Conservation (phyloP, 129 eudicot genomes). For the Heracleum sosnowskyi region DNA sequence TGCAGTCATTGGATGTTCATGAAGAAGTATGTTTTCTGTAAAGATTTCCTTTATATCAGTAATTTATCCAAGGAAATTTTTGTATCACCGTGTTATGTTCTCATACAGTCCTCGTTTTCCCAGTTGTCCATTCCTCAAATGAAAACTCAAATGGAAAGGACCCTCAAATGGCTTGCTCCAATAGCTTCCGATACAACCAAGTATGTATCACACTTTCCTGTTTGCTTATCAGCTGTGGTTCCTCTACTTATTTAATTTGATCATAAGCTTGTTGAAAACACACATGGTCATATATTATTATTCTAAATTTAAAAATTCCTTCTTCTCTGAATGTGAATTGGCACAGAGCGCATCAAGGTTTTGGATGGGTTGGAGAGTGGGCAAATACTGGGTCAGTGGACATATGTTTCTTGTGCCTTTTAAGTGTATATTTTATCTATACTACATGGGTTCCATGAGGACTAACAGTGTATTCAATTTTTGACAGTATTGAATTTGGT, state of each 20-base stretch:
- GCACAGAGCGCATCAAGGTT: conserved; percentile 92
- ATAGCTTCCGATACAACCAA: conserved; percentile 79
- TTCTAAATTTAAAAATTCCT: background rate
- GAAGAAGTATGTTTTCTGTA: conserved; percentile 47
- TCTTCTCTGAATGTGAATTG: conserved; percentile 9
- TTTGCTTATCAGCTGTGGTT: background rate
- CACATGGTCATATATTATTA: background rate
- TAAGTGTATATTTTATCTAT: background rate
- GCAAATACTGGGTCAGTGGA: conserved; percentile 79
- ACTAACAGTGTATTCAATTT: background rate
- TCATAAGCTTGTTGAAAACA: background rate
- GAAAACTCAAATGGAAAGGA: conserved; percentile 87
- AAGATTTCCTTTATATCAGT: background rate
- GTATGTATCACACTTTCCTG: conserved; percentile 24
- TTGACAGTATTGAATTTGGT: conserved; percentile 67
- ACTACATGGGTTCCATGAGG: background rate
- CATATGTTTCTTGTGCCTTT: background rate
- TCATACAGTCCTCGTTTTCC: background rate
- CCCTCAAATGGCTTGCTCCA: conserved; percentile 91
- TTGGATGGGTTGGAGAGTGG: conserved; percentile 99
- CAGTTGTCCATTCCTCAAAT: conserved; percentile 79
- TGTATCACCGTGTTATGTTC: background rate
- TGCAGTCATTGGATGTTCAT: conserved; percentile 44
- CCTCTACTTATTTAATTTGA: background rate
- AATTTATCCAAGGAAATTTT: background rate